Conservation (phyloP, 768 basidiomycete genomes). For the Mycena rebaudengoi region DNA sequence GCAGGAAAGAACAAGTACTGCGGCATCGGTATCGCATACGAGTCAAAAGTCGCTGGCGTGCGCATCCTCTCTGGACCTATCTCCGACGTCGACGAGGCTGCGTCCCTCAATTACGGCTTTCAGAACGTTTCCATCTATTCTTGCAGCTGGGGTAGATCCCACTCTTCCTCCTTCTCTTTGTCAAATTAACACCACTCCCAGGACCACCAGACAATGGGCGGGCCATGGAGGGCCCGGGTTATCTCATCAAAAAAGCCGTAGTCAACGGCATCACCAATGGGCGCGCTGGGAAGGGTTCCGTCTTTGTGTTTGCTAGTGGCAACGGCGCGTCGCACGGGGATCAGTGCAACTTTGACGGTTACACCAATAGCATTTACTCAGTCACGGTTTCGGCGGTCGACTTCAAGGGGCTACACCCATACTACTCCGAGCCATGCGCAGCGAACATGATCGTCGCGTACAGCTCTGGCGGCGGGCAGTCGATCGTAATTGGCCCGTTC, state of each 20-base stretch:
- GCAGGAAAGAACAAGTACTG: slow-evolving; percentile 93
- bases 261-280: slow-evolving; percentile 94
- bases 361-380: slow-evolving; percentile 97
- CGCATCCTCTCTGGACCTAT: slow-evolving; percentile 96
- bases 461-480: slow-evolving; percentile 92
- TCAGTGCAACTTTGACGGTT: slow-evolving; percentile 99
- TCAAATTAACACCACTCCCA: background rate
- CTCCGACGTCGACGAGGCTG: slow-evolving; percentile 94
- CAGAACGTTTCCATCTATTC: slow-evolving; percentile 93
- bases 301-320: slow-evolving; percentile 97
- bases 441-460: slow-evolving; percentile 98
- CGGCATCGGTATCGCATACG: slow-evolving; percentile 93
- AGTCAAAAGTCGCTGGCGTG: slow-evolving; percentile 90
- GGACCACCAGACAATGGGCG: slow-evolving; percentile 81
- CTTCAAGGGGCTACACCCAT: slow-evolving; percentile 88
- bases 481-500: slow-evolving; percentile 66
- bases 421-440: slow-evolving; percentile 97
- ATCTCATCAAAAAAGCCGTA: slow-evolving; percentile 92
- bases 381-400: slow-evolving; percentile 97
- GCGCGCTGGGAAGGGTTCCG: slow-evolving; percentile 86
- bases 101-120: slow-evolving; percentile 93
- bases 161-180: background rate
- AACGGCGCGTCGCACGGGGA: slow-evolving; percentile 93
- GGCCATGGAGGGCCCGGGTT: slow-evolving; percentile 93
- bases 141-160: slow-evolving; percentile 96